Evolutionary conservation across 2,329 filamentous ascomycete species (phyloP).

Genomic region (Nigrospora sphaerica): DNA sequence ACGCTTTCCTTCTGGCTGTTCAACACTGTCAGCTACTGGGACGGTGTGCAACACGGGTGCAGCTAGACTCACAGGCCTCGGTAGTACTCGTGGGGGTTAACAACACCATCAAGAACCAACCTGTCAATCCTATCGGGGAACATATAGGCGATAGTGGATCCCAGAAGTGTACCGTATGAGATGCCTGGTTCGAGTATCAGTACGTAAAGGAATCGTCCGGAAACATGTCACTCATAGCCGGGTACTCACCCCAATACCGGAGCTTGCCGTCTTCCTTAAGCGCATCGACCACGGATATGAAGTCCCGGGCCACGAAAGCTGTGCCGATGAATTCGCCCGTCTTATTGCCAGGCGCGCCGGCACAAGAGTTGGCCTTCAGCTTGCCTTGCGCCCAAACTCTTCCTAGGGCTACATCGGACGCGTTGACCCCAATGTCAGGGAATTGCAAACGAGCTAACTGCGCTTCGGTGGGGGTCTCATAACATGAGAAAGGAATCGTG

Average conservation of each 20-base stretch:
- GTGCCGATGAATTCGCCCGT: constrained; percentile 21
- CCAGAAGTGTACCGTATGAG: constrained; percentile 33
- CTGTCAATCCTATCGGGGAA: constrained; percentile 32
- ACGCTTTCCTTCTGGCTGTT: constrained; percentile 16
- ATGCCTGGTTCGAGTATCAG: constrained; percentile 17
- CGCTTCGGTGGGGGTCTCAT: not conserved
- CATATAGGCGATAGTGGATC: constrained; percentile 30
- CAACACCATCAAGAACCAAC: constrained; percentile 28
- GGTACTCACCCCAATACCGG: constrained; percentile 24
- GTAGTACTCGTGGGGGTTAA: constrained; percentile 25
- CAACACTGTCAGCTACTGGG: not conserved
- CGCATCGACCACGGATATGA: constrained; percentile 29
- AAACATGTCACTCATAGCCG: no score
- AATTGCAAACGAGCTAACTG: not conserved
- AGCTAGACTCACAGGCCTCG: constrained; percentile 11
- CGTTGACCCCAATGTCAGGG: not conserved
- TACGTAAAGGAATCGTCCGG: no score
- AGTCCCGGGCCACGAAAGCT: constrained; percentile 27
- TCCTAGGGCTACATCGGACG: constrained; percentile 7
- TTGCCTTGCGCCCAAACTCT: constrained; percentile 9
- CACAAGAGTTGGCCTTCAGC: constrained; percentile 12
- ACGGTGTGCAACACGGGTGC: not conserved
- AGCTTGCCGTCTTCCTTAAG: constrained; percentile 28
- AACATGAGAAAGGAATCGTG: constrained; percentile 14
- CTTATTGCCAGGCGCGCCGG: not conserved